Conservation (phyloP, 225 moss, liverwort and hornwort genomes). For the Marchantia polymorpha region DNA sequence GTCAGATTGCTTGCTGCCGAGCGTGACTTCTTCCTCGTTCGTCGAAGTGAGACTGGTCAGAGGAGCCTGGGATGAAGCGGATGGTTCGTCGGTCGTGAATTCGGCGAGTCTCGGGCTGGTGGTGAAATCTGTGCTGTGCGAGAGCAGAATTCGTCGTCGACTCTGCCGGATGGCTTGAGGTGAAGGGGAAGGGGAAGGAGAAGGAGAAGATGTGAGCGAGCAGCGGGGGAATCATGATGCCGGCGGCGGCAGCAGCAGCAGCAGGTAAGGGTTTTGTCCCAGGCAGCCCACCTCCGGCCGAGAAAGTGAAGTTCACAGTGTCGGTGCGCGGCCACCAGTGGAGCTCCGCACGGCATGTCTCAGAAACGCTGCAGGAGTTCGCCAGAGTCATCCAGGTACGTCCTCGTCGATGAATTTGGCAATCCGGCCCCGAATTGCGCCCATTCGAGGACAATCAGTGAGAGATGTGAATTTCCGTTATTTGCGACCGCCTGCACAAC, state of each 20-base stretch:
- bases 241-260: background rate
- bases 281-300: constrained; percentile 24
- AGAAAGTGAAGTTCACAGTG: constrained; percentile 92
- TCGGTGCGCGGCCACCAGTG: constrained; percentile 73
- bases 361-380: constrained; percentile 86
- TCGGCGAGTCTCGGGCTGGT: background rate
- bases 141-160: no score
- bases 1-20: background rate
- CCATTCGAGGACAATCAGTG: no score
- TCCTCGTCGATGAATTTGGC: no score
- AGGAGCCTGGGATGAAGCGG: background rate
- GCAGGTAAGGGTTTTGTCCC: constrained; percentile 22
- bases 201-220: background rate
- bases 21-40: no score
- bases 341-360: constrained; percentile 91
- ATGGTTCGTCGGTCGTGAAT: background rate
- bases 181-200: no score
- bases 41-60: no score
- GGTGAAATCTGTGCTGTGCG: no score
- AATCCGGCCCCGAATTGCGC: no score
- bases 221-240: background rate
- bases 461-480: no score
- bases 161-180: no score
- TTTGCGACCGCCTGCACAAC: no score
- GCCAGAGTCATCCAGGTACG: constrained; percentile 75